Evolutionary conservation across 1,284 basidiomycete species (phyloP), one percentile per base, ranked within the genome.

Genomic region (Tylopilus sp.): DNA sequence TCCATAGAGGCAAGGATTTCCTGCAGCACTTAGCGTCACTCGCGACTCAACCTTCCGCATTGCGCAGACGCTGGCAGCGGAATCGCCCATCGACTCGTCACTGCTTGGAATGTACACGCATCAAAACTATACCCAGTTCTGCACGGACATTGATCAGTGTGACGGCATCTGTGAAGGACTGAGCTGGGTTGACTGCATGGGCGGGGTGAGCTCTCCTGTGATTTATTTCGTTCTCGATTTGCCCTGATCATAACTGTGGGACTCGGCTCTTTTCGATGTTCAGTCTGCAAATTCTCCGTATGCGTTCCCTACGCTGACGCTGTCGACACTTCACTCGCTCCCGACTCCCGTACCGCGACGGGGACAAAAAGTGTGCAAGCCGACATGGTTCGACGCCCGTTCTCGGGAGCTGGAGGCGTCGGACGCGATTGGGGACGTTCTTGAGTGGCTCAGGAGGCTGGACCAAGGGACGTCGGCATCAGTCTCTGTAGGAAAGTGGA

Each of bases 41-140:
- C 3, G 1, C 26, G 15, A 41, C 44, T 51, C 15, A 41, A 19
- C 2, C 28, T 37, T 26, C 21, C 13, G 43, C 9, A 2, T 18
- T n/a, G 5, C 35, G 31, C 60, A 93, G 91, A 64, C 64, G 11
- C 70, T 97, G 4, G 92, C 92, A 60, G 81, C 87, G 0, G 89
- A 94, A 55, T 87, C 92, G 0, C 93, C 95, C 0, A 86, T 99
- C 38, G 95, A 98, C 65, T 82, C 91, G 0, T 89, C 89, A 1
- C 74, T 97, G 2, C 89, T 96, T 54, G 85, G 86, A 7, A 71
- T 96, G 4, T 99, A 97, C 66, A 76, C 96, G 3, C 94, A 98
- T 56, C 93, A 98, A 63, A 98, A 97, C 64, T 91, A 94, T 54
- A 78, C 86, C 0, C 82, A 85, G 45, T 99, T 92, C 64, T 92